Evolutionary conservation across 2,329 filamentous ascomycete species (phyloP).

Genomic region (Diplodia sapinea): DNA sequence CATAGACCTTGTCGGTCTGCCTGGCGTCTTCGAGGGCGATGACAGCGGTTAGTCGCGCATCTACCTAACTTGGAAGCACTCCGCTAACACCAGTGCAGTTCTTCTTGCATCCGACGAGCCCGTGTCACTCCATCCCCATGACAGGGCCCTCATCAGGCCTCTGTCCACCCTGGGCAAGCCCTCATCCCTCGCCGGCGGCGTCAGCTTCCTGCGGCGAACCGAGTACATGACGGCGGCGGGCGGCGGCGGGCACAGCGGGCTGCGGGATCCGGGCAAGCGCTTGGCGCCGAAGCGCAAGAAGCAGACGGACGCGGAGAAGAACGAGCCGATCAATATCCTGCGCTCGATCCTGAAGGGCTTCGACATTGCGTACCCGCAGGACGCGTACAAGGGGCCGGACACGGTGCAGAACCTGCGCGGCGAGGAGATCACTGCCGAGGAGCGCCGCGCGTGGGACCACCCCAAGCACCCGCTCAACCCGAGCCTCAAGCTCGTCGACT

Average conservation of each 20-base stretch:
- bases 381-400: slow-evolving; percentile 73
- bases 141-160: slow-evolving; percentile 81
- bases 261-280: slow-evolving; percentile 49
- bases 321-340: slow-evolving; percentile 66
- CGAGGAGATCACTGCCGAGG: slow-evolving; percentile 59
- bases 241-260: slow-evolving; percentile 47
- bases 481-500: slow-evolving; percentile 62
- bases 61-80: slow-evolving; percentile 13
- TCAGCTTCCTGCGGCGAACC: slow-evolving; percentile 93
- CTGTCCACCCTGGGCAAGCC: slow-evolving; percentile 85
- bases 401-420: slow-evolving; percentile 59
- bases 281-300: slow-evolving; percentile 47
- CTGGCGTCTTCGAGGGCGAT: slow-evolving; percentile 92
- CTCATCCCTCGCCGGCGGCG: slow-evolving; percentile 74
- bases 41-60: slow-evolving; percentile 73
- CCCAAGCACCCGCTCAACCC: slow-evolving; percentile 66
- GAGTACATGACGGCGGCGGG: slow-evolving; percentile 79
- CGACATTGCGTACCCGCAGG: slow-evolving; percentile 66
- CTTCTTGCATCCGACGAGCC: slow-evolving; percentile 79
- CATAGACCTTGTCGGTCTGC: slow-evolving; percentile 91
- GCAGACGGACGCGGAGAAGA: slow-evolving; percentile 50
- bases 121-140: slow-evolving; percentile 78
- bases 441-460: slow-evolving; percentile 64
- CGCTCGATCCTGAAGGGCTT: slow-evolving; percentile 68
- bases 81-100: slow-evolving; percentile 57